Evolutionary conservation across 2,329 filamentous ascomycete species (phyloP), one percentile per base, ranked within the genome.

Genomic region (Alternaria rosae): DNA sequence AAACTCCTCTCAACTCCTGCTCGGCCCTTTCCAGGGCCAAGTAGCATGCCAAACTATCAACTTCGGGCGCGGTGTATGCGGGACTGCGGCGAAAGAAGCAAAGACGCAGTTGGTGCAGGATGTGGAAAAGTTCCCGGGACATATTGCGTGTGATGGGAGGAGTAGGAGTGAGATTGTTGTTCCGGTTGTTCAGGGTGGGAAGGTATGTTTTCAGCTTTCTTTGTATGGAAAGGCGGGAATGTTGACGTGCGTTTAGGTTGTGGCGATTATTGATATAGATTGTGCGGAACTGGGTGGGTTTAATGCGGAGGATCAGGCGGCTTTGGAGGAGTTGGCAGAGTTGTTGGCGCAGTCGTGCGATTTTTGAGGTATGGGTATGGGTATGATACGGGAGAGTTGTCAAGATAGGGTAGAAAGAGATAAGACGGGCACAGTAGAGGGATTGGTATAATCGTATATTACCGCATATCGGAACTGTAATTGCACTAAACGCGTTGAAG

Each of bases 81-180:
- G 92, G 3, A 81, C 87, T 7, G 91, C 91, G 0, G 92, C 91
- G 1, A 74, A 84, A 23, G 85, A 82, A 4, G 79, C 80, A 45
- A 75, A 80, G 61, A 93, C 91, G 11, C 90, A 92, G 79, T 76
- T 93, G 2, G 83, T 85, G 0, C 80, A 83, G 12, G 89, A 95
- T 76, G 91, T 95, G 8, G 89, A 92, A 44, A 74, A 81, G 54
- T 94, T 94, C 72, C 90, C 91, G 0, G 92, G 91, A 2, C 92
- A 94, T 76, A 94, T 95, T 73, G 91, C 92, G 10, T 94, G 92
- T 76, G 92, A 95, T 77, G 86, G 87, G 5, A 89, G 88, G 59
- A 92, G 88, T 71, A 87, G 83, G 80, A 94, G 92, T 75, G 92
- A 95, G 82, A 89, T 95, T 75, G 92, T 95, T 17, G 92, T 94